Conservation (phyloP, 2,329 filamentous ascomycete genomes). For the Pseudogymnoascus sp. region DNA sequence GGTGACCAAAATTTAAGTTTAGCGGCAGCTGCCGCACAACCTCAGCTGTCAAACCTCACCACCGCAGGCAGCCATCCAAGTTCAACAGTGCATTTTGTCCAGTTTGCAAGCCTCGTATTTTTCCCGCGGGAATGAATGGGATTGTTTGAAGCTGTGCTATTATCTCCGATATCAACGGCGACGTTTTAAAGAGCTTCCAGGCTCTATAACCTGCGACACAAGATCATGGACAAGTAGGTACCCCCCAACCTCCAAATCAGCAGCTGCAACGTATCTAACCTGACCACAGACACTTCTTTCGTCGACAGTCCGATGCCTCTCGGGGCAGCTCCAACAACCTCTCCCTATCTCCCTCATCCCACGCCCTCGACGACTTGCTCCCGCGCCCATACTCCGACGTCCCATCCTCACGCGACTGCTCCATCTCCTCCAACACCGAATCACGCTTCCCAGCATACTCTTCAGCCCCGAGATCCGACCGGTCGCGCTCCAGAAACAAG, state of each 20-base stretch:
- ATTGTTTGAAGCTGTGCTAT: neutral
- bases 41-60: neutral
- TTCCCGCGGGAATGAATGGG: neutral
- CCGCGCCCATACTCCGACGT: neutral
- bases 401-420: neutral
- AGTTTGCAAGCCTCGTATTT: neutral
- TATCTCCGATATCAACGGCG: neutral
- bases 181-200: neutral
- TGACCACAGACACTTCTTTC: neutral
- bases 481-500: neutral
- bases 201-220: neutral
- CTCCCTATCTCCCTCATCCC: neutral
- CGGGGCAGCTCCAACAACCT: neutral
- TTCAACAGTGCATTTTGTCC: neutral
- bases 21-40: conserved; percentile 7
- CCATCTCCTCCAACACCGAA: neutral
- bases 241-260: neutral
- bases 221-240: neutral
- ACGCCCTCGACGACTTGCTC: neutral
- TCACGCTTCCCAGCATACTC: neutral
- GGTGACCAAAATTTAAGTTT: conserved; percentile 4
- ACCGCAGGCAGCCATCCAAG: conserved; percentile 1
- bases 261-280: neutral
- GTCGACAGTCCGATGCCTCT: neutral
- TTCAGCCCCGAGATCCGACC: neutral